These are phyloP conservation scores for Phaeosphaeria sp. DNA, from an alignment of 2,329 filamentous ascomycete species.

Conservation along the genomic window DNA sequence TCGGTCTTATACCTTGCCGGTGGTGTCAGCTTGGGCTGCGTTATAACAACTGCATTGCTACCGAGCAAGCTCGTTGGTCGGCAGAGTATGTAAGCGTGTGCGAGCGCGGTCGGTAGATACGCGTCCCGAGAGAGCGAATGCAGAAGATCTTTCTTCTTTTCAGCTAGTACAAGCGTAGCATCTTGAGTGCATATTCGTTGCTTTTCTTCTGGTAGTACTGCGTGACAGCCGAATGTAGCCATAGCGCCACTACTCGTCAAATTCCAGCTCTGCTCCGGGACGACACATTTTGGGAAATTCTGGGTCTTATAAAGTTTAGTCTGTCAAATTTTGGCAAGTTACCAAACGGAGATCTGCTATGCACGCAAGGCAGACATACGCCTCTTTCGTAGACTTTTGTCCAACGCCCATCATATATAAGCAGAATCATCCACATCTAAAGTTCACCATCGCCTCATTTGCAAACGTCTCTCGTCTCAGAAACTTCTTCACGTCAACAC, in stretches of 20 bases:
- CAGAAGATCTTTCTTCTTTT: neutral
- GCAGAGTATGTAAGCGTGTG: neutral
- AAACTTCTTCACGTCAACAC: no score
- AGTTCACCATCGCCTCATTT: no score
- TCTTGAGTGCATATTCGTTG: neutral
- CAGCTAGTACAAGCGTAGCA: neutral
- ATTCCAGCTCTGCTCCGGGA: neutral
- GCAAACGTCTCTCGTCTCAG: no score
- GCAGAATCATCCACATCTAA: no score
- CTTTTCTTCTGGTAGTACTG: neutral
- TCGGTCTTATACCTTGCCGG: constrained; percentile 64
- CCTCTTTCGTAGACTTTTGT: neutral
- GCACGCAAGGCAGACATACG: neutral
- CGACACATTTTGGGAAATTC: neutral
- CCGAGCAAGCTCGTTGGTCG: constrained; percentile 36
- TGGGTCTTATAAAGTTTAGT: neutral
- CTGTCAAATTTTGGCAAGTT: neutral
- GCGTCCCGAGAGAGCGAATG: neutral
- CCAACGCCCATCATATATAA: no score
- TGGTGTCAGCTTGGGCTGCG: constrained; percentile 61
- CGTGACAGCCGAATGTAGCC: neutral
- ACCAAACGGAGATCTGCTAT: neutral
- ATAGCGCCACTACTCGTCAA: neutral
- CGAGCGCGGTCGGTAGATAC: neutral
- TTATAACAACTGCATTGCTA: constrained; percentile 58